These are phyloP conservation scores for Aspergillus sp. DNA, from an alignment of 2,329 filamentous ascomycete genomes.

Conservation along the genomic window DNA sequence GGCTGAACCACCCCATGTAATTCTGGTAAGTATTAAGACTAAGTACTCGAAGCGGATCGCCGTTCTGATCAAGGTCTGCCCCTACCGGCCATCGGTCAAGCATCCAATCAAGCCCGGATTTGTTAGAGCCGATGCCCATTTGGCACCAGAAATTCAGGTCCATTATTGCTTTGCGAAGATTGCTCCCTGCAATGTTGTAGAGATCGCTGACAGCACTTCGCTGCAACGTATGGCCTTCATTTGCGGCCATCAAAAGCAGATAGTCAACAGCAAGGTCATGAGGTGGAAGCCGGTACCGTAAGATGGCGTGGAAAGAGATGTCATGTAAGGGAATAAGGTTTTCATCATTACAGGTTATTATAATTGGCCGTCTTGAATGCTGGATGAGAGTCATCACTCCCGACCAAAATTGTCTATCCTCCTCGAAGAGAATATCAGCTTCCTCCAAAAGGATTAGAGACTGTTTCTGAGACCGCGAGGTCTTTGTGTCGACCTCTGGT, in stretches of 20 bases:
- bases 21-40: constrained; percentile 69
- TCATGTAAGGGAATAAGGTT: constrained; percentile 64
- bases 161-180: constrained; percentile 71
- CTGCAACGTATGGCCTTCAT: constrained; percentile 74
- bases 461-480: constrained; percentile 61
- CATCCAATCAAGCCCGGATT: constrained; percentile 85
- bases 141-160: constrained; percentile 97
- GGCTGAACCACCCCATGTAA: constrained; percentile 69
- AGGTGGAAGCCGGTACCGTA: constrained; percentile 64
- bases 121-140: constrained; percentile 82
- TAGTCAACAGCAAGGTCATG: constrained; percentile 66
- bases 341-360: constrained; percentile 94
- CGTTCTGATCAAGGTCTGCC: constrained; percentile 57
- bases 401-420: constrained; percentile 91
- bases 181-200: constrained; percentile 59
- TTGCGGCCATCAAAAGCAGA: constrained; percentile 71
- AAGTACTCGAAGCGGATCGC: constrained; percentile 64
- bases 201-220: constrained; percentile 60
- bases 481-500: constrained; percentile 27
- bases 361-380: constrained; percentile 81
- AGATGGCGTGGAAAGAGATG: constrained; percentile 74
- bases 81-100: constrained; percentile 67
- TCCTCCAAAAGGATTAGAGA: constrained; percentile 92
- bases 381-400: constrained; percentile 69
- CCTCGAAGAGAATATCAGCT: constrained; percentile 85